Evolutionary conservation across 2,329 filamentous ascomycete genomes (phyloP), one percentile per base, ranked within the genome.

Genomic region (Colletotrichum gloeosporioides): DNA sequence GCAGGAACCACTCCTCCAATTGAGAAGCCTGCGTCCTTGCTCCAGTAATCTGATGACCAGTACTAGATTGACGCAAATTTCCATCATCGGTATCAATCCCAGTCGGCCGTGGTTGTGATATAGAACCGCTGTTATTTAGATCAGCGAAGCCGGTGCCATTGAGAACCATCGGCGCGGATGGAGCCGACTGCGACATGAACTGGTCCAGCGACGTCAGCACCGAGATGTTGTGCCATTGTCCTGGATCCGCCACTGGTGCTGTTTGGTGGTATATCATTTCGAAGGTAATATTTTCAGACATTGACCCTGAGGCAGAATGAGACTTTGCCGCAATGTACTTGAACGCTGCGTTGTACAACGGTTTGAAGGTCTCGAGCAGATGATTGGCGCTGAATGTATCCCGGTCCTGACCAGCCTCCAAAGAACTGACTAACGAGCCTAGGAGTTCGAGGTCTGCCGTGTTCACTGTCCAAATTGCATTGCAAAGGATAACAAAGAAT

Each of bases 51-150:
- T 9, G 36, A 9, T 39, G 36, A 5, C 0, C 8, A 39, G 8
- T 18, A 18, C 16, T 9, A 9, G 36, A 39, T 18, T 39, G 36
- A 5, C 4, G 16, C 0, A 39, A 5, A 39, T 9, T 39, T 0
- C 0, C 0, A 0, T 18, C 36, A 9, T 5, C 8, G 2, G 0
- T 39, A 18, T 0, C 0, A 3, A 0, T 8, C 16, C 8, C 16
- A 9, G 36, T 39, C 1, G 0, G 36, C 8, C 18, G 36, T 0
- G 36, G 0, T 0, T 39, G 36, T 18, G 36, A 39, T 3, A 8
- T 5, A 0, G 36, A 39, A 9, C 16, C 18, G 36, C 16, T 39
- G 0, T 5, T 9, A 4, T 1, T 0, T 18, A 18, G 16, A 5
- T 2, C 36, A 39, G 2, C 5, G 36, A 39, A 39, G 16, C 36